Evolutionary conservation across 345 rosid species (phyloP).

Genomic region (Eucalyptus cloeziana): DNA sequence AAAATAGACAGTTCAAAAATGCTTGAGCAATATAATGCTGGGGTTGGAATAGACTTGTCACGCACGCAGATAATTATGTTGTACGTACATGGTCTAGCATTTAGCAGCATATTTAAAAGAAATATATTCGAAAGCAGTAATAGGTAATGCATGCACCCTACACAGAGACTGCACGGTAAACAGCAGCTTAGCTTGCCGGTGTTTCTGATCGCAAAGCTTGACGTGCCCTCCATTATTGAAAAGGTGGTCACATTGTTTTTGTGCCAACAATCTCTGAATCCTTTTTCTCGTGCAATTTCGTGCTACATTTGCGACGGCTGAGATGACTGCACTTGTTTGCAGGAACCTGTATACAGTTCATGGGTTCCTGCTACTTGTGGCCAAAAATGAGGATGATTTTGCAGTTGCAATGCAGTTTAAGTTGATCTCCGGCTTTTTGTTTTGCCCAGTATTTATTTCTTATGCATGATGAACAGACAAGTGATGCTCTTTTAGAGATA

Average conservation of each 20-base stretch:
- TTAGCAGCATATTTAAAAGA: background rate
- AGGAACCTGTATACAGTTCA: background rate
- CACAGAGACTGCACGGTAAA: background rate
- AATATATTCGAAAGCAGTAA: background rate
- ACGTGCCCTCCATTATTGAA: background rate
- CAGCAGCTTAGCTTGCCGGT: background rate
- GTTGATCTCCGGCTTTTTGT: background rate
- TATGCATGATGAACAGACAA: background rate
- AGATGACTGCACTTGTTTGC: background rate
- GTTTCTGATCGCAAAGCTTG: background rate
- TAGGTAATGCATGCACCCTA: background rate
- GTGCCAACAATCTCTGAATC: background rate
- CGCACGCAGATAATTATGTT: background rate
- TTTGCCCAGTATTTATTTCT: background rate
- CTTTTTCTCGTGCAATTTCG: background rate
- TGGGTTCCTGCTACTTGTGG: background rate
- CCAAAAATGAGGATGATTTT: background rate
- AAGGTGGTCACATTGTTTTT: background rate
- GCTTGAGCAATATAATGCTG: background rate
- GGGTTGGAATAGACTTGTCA: background rate
- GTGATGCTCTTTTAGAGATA: background rate
- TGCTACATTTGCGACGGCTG: background rate
- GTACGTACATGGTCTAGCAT: background rate
- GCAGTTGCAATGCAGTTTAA: background rate
- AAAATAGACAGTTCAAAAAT: background rate